Base-by-base conservation (phyloP, 495 filamentous ascomycete genomes). In the Cairneyella variabilis region DNA sequence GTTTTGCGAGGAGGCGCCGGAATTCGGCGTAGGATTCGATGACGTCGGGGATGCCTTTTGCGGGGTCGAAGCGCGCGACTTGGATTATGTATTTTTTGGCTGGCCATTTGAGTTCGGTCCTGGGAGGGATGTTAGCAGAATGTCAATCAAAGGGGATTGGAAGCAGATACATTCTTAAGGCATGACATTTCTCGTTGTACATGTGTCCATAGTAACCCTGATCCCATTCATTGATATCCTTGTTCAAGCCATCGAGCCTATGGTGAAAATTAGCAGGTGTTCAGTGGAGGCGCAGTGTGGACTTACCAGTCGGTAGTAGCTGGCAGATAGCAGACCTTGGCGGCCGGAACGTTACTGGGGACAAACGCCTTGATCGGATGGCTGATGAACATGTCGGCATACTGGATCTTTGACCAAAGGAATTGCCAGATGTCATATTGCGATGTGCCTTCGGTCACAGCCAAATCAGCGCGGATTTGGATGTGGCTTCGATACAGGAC, bases 261-360 rank as follows among this genome's bases (percentile, higher is more conserved):
- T n/a, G n/a, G n/a, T n/a, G n/a, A n/a, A n/a, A n/a, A n/a, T n/a
- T n/a, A n/a, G n/a, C n/a, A n/a, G n/a, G n/a, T n/a, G n/a, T n/a
- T n/a, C n/a, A n/a, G n/a, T n/a, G n/a, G n/a, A n/a, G n/a, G n/a
- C n/a, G n/a, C n/a, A n/a, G n/a, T n/a, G n/a, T n/a, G n/a, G n/a
- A n/a, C n/a, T n/a, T n/a, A n/a, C 89, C 90, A 95, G 62, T 95
- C 90, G 1, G 90, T 95, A 1, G 88, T 84, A 12, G 90, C 90
- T 8, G 88, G 89, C 72, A 92, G 77, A 63, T 90, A 90, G 6
- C 81, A 82, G 1, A 95, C 85, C 57, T 78, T 85, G 28, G 84
- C 69, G 1, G 66, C 64, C 7, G 85, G 81, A 12, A 96, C 83
- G 54, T 73, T 78, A 8, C 71, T 60, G 0, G 90, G 90, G 28